Conservation (phyloP, 1,284 basidiomycete species). For the Boletellus sp. region DNA sequence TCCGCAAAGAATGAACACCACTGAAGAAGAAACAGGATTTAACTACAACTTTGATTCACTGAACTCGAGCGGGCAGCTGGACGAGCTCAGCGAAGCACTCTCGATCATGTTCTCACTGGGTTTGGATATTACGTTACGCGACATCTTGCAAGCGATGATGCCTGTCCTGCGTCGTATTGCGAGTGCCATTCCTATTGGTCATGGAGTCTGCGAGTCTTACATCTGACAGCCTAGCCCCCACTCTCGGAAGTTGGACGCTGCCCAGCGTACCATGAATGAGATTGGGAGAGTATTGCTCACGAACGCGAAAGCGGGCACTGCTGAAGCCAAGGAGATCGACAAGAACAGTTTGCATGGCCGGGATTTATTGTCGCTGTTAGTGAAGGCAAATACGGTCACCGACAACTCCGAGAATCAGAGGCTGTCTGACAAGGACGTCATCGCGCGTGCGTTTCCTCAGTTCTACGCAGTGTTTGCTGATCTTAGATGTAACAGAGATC, state of each 20-base stretch:
- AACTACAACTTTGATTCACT: constrained; percentile 49
- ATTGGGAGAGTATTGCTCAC: constrained; percentile 47
- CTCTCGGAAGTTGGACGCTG: constrained; percentile 9
- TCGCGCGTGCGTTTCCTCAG: constrained; percentile 58
- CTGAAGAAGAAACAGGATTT: not conserved
- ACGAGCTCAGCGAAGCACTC: constrained; percentile 50
- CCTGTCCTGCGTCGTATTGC: constrained; percentile 44
- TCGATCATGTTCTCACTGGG: constrained; percentile 41
- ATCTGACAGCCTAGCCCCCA: constrained; percentile 16
- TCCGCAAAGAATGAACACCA: not conserved
- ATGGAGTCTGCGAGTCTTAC: not conserved
- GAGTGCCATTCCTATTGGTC: constrained; percentile 14
- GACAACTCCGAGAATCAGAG: constrained; percentile 55
- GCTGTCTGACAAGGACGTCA: constrained; percentile 69
- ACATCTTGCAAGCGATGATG: constrained; percentile 37
- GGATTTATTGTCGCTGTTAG: constrained; percentile 49
- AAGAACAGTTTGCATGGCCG: constrained; percentile 35
- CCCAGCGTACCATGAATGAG: constrained; percentile 25
- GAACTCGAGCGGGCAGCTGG: constrained; percentile 34
- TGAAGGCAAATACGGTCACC: constrained; percentile 63
- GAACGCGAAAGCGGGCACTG: constrained; percentile 40
- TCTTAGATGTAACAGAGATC: too few relatives aligned
- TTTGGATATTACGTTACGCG: too few relatives aligned
- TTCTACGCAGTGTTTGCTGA: too few relatives aligned
- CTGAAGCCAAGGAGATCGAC: constrained; percentile 25